These are phyloP conservation scores for Colletotrichum filicis DNA, from an alignment of 2,329 filamentous ascomycete genomes.

Conservation along the genomic window DNA sequence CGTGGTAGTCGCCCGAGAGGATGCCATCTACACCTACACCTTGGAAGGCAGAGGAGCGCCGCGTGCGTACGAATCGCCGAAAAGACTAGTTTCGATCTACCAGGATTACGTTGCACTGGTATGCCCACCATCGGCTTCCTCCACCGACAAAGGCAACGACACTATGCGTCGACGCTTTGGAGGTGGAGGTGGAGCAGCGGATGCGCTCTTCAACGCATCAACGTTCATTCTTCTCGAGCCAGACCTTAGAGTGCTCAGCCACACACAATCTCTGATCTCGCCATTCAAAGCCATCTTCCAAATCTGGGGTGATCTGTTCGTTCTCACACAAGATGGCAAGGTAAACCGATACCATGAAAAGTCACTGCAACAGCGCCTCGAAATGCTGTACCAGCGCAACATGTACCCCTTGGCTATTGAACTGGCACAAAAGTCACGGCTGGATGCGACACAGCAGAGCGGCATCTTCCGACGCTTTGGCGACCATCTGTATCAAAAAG, in stretches of 20 bases:
- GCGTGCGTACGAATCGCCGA: constrained; percentile 90
- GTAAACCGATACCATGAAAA: constrained; percentile 92
- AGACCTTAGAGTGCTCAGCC: constrained; percentile 88
- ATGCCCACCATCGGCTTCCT: constrained; percentile 72
- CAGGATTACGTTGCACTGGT: constrained; percentile 89
- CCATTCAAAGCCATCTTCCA: constrained; percentile 83
- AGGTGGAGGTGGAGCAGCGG: constrained; percentile 72
- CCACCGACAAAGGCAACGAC: constrained; percentile 67
- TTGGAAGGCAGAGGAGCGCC: constrained; percentile 86
- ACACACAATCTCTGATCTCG: constrained; percentile 86
- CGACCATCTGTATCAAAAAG: constrained; percentile 93
- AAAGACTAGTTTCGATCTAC: constrained; percentile 82
- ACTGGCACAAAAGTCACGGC: constrained; percentile 87
- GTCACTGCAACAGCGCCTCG: constrained; percentile 87
- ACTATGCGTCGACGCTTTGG: constrained; percentile 79
- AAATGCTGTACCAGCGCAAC: constrained; percentile 93
- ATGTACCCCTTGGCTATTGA: constrained; percentile 93
- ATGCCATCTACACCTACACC: constrained; percentile 95
- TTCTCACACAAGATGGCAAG: constrained; percentile 93
- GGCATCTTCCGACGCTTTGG: constrained; percentile 94
- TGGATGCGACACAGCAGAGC: constrained; percentile 85
- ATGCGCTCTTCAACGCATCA: constrained; percentile 86
- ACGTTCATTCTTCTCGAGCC: constrained; percentile 94
- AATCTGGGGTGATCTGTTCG: constrained; percentile 91
- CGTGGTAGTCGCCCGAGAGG: constrained; percentile 91